Evolutionary conservation across 116 monocot genomes (phyloP), one percentile per base, ranked within the genome.

Genomic region (Iris pallida): DNA sequence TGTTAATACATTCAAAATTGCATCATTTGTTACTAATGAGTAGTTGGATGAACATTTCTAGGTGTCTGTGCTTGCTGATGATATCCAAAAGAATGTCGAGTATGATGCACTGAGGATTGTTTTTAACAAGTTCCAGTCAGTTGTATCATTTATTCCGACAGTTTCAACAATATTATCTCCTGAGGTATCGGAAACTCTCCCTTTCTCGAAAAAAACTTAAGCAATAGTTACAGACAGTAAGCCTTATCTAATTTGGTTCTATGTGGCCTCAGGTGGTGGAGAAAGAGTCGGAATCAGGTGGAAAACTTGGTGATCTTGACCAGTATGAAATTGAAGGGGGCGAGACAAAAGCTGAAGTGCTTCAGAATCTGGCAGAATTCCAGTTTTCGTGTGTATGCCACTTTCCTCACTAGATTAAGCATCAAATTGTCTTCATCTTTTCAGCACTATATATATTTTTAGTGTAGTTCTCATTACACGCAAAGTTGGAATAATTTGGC

Each of bases 311-410:
- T 47, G 89, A 92, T 17, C 65, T 96, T 61, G 92, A 96, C 48
- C 79, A 77, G 4, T 96, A 96, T 75, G 96, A 96, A 77, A 96
- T 92, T 60, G 92, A 96, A 85, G 96, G 96, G 11, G 89, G 87
- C 55, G 92, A 96, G 45, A 89, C 96, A 54, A 96, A 96, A 85
- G 81, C 82, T 56, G 96, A 96, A 70, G 83, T 96, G 59, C 92
- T 96, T 79, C 96, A 96, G 74, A 96, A 96, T 83, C 83, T 96
- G 60, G 51, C 92, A 10, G 96, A 96, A 64, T 96, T 96, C 69
- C 92, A 96, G 70, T 96, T 96, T 71, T 96, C 96, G 42, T 96
- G 96, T 71, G 96, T 96, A 92, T 43, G 89, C 53, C 16, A 47
- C 1, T 43, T n/a, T 41, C 67, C 43, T 44, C 0, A 40, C 16